phyloP scores from a whole-genome alignment of 768 basidiomycete species.

The Inosperma sp. region DNA sequence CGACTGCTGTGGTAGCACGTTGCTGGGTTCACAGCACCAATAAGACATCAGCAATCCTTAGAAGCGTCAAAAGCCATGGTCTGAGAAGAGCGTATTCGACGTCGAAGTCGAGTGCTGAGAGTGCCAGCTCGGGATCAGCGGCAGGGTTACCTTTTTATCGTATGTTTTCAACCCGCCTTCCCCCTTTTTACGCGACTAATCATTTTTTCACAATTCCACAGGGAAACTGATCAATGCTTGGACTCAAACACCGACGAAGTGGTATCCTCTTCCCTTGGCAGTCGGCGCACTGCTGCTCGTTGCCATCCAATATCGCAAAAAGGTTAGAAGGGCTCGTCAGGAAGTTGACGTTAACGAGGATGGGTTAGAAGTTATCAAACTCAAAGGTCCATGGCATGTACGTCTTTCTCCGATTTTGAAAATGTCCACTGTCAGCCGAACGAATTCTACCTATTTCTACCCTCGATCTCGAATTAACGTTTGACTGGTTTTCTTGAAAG shows the following conservation, averaged over 20 bases:
- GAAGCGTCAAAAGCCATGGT: slow-evolving; percentile 39
- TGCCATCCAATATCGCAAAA: slow-evolving; percentile 69
- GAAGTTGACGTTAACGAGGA: slow-evolving; percentile 80
- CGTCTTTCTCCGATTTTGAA: slow-evolving; percentile 22
- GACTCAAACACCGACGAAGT: slow-evolving; percentile 85
- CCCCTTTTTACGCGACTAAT: background rate
- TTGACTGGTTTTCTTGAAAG: slow-evolving; percentile 33
- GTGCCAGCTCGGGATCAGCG: slow-evolving; percentile 10
- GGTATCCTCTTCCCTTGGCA: slow-evolving; percentile 92
- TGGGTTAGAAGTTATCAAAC: slow-evolving; percentile 71
- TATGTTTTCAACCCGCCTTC: background rate
- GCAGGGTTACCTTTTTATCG: slow-evolving; percentile 12
- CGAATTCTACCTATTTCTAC: background rate
- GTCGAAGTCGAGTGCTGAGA: slow-evolving; percentile 27
- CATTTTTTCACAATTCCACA: too few species aligned
- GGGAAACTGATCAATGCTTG: slow-evolving; percentile 71
- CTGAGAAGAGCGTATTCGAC: slow-evolving; percentile 39
- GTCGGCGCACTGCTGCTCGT: slow-evolving; percentile 87
- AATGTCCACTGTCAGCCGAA: background rate
- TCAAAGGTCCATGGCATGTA: slow-evolving; percentile 94
- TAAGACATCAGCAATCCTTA: slow-evolving; percentile 46
- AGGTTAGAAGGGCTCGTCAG: slow-evolving; percentile 41
- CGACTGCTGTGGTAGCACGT: slow-evolving; percentile 44
- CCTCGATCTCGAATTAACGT: background rate
- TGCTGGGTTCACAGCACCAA: slow-evolving; percentile 53